These are phyloP conservation scores for Priceomyces fermenticarens DNA, from an alignment of 805 yeast genomes.

Conservation along the genomic window DNA sequence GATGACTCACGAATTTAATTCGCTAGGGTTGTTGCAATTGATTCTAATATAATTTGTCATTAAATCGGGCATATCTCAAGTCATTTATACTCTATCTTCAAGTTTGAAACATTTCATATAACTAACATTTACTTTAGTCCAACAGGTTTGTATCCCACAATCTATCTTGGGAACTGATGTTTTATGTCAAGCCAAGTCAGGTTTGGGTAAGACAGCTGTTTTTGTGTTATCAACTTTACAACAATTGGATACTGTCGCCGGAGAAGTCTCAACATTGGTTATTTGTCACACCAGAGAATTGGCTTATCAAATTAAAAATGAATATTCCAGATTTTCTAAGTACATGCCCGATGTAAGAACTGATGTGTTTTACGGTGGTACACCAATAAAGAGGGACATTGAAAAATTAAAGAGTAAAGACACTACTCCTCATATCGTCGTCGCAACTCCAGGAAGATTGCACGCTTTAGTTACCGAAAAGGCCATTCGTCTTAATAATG, in stretches of 20 bases:
- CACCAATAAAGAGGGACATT: constrained; percentile 77
- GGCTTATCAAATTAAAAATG: constrained; percentile 97
- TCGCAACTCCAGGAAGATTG: constrained; percentile 98
- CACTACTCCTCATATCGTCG: constrained; percentile 93
- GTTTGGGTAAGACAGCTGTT: constrained; percentile 98
- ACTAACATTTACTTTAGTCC: constrained; percentile 55
- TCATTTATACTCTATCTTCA: too few relatives aligned
- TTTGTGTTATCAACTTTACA: constrained; percentile 94
- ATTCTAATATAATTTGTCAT: too few relatives aligned
- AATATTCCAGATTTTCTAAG: constrained; percentile 95
- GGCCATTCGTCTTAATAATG: constrained; percentile 77
- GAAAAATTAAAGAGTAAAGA: constrained; percentile 89
- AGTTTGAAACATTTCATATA: constrained; percentile 1
- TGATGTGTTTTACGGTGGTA: constrained; percentile 96
- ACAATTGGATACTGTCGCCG: constrained; percentile 95
- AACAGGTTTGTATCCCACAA: constrained; percentile 97
- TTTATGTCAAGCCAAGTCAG: constrained; percentile 98
- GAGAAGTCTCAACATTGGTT: constrained; percentile 91
- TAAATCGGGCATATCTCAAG: too few relatives aligned
- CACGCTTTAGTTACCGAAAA: constrained; percentile 92
- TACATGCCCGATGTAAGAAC: constrained; percentile 98
- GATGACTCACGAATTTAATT: too few relatives aligned
- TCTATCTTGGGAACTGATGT: constrained; percentile 97
- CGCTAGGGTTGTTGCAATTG: too few relatives aligned
- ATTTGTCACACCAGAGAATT: constrained; percentile 98